These are phyloP conservation scores for Magnolia changhungtana DNA, from an alignment of 164 flowering plant species.

Conservation along the genomic window DNA sequence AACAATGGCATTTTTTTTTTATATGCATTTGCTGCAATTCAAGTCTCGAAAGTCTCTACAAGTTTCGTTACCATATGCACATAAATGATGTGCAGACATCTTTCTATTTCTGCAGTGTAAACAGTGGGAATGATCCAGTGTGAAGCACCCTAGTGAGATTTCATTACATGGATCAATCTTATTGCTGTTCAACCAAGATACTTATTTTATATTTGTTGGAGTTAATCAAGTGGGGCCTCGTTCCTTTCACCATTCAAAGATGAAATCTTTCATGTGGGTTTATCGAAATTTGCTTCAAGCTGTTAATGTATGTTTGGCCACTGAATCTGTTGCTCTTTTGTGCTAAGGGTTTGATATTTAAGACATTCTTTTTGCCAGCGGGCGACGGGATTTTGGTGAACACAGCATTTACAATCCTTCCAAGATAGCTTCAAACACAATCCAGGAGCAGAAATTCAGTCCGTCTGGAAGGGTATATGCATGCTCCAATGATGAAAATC, in stretches of 20 bases:
- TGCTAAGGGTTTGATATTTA: constrained; percentile 31
- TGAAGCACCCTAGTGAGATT: background rate
- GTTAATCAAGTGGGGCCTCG: background rate
- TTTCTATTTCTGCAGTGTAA: background rate
- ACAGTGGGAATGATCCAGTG: background rate
- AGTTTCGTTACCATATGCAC: background rate
- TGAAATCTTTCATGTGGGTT: background rate
- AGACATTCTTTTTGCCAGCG: constrained; percentile 62
- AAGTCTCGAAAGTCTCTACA: background rate
- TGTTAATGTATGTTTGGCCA: background rate
- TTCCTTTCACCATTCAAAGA: background rate
- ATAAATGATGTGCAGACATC: background rate
- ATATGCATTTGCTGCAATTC: background rate
- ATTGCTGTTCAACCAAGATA: too few relatives aligned
- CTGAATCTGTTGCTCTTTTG: background rate
- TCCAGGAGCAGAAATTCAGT: background rate
- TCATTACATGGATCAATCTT: background rate
- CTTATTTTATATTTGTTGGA: background rate
- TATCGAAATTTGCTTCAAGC: background rate
- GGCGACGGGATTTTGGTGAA: constrained; percentile 82
- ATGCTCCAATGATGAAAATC: background rate
- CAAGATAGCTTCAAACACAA: constrained; percentile 24
- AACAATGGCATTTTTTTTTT: background rate
- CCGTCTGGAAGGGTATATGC: background rate
- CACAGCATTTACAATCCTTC: constrained; percentile 78